phyloP scores from a whole-genome alignment of 345 rosid genomes.

The Euphorbia peplus region DNA sequence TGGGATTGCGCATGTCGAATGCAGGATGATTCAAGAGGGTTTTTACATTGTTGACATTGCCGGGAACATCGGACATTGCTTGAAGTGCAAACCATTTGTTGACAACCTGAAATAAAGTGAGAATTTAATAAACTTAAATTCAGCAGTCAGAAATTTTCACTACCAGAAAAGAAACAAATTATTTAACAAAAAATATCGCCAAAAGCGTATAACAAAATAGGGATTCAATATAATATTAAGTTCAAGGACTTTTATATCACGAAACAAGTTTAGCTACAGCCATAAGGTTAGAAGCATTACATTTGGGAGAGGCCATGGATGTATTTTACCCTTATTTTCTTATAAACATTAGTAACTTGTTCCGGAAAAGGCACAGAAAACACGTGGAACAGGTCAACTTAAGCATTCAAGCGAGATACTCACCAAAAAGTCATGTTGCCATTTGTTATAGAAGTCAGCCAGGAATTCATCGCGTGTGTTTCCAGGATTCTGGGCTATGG shows the following conservation, averaged over 20 bases:
- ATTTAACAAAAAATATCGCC: too few relatives aligned
- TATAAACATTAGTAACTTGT: neutral
- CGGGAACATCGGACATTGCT: conserved; percentile 78
- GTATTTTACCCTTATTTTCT: too few relatives aligned
- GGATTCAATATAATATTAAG: too few relatives aligned
- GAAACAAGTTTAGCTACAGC: too few relatives aligned
- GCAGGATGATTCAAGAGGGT: conserved; percentile 79
- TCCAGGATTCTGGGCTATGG: conserved; percentile 75
- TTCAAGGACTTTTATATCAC: too few relatives aligned
- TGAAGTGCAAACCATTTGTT: conserved; percentile 97
- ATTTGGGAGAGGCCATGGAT: too few relatives aligned
- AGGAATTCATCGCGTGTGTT: conserved; percentile 70
- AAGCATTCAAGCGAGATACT: conserved; percentile 12
- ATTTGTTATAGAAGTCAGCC: conserved; percentile 80
- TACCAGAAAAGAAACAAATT: too few relatives aligned
- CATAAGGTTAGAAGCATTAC: too few relatives aligned
- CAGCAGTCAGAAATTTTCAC: too few relatives aligned
- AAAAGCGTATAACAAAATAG: too few relatives aligned
- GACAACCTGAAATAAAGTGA: conserved; percentile 64
- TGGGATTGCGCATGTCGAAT: conserved; percentile 86
- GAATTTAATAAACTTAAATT: too few relatives aligned
- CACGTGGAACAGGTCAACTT: neutral
- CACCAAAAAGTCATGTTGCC: conserved; percentile 90
- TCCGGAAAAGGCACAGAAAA: neutral
- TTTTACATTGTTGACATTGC: conserved; percentile 76